A percentile compares a stretch with the other conserved stretches of the same genome.
phyloP scores from a whole-genome alignment of 1,284 basidiomycete species.

The Wolfiporia cocos region DNA sequence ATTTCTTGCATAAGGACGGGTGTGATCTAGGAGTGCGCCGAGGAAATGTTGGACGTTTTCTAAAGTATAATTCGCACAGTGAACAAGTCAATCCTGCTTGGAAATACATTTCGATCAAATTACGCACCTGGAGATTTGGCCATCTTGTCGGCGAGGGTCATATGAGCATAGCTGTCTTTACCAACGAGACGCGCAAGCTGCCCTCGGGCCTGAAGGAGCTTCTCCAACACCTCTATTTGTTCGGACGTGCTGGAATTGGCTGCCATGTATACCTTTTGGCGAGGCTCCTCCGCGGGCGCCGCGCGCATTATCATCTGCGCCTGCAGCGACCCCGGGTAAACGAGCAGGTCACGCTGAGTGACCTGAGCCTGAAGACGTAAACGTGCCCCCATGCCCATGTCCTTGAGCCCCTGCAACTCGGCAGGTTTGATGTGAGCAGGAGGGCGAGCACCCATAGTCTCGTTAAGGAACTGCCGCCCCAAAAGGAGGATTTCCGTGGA shows the following conservation, averaged over 20 bases:
- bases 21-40: slow-evolving; percentile 71
- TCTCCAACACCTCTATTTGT: slow-evolving; percentile 71
- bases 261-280: slow-evolving; percentile 75
- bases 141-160: slow-evolving; percentile 91
- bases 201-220: slow-evolving; percentile 68
- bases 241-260: slow-evolving; percentile 64
- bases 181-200: slow-evolving; percentile 81
- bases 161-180: slow-evolving; percentile 75
- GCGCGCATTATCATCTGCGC: slow-evolving; percentile 91
- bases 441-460: slow-evolving; percentile 51
- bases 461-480: slow-evolving; percentile 81
- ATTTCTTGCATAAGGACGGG: slow-evolving; percentile 63
- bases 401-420: slow-evolving; percentile 64
- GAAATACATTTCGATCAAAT: not conserved
- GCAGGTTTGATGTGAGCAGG: slow-evolving; percentile 62
- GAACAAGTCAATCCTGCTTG: not conserved
- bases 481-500: slow-evolving; percentile 92
- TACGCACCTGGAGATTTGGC: slow-evolving; percentile 76
- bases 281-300: slow-evolving; percentile 76
- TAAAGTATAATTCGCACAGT: slow-evolving; percentile 19
- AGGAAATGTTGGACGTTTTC: slow-evolving; percentile 86
- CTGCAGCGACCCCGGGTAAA: slow-evolving; percentile 82
- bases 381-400: slow-evolving; percentile 61
- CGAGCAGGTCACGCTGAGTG: slow-evolving; percentile 63
- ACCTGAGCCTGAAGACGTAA: slow-evolving; percentile 68